Evolutionary conservation across 1,284 basidiomycete genomes (phyloP), one percentile per base, ranked within the genome.

Genomic region (Rhodotorula sp.): DNA sequence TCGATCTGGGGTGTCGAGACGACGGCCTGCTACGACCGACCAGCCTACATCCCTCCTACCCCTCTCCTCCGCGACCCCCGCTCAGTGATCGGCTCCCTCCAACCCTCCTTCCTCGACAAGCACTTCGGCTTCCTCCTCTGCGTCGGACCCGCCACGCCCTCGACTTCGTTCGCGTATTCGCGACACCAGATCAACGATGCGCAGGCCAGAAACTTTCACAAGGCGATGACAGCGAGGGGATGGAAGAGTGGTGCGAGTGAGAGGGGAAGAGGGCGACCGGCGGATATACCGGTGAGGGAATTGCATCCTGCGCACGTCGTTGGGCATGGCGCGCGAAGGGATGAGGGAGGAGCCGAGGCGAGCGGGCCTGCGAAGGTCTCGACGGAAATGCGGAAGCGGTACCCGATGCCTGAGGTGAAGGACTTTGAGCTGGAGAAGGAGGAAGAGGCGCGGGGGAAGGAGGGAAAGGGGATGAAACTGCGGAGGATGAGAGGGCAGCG

Each of bases 81-180:
- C 24, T 68, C 66, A 29, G 70, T 71, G 20, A 62, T 67, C 32
- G 72, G 70, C 39, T 49, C 60, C 10, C 61, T 74, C 59, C 72
- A 74, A 34, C 57, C 62, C 32, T 62, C 63, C 32, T 74, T 74
- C 70, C 19, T 39, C 46, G 67, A 71, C 62, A 49, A 58, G 29
- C 70, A 71, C 59, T 74, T 57, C 30, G 72, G 69, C 7, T 71
- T 71, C 70, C 64, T 68, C 39, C 69, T 74, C 53, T 74, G 72
- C 64, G 70, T 74, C 57, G 72, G 72, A 0, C 72, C 72, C 10
- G 72, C 70, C 10, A 54, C 59, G 4, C 24, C 55, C 4, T 66
- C 64, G 5, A 53, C 62, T 13, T 71, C 70, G 49, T 27, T 65
- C 54, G 62, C 64, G 19, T 48, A 72, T 24, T 29, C 39, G 8